Conservation (phyloP, 305 asterid genomes). For the Petunia hybrid region DNA sequence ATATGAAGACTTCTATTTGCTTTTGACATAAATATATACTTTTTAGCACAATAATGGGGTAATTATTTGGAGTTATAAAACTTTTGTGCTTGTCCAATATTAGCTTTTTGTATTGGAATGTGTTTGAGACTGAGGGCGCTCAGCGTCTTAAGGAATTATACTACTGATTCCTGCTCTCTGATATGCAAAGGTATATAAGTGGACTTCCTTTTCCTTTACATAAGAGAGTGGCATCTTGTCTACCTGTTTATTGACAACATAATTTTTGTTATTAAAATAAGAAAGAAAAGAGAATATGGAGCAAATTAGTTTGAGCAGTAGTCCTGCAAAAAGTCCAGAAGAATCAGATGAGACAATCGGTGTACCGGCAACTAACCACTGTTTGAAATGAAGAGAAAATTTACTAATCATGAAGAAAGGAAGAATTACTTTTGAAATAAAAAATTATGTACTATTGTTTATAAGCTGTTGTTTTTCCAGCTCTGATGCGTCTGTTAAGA, state of each 20-base stretch:
- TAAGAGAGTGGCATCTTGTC: constrained; percentile 22
- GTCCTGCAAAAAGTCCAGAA: background rate
- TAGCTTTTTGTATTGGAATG: constrained; percentile 15
- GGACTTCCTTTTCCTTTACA: background rate
- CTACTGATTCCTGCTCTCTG: constrained; percentile 10
- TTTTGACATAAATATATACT: background rate
- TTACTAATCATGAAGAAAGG: background rate
- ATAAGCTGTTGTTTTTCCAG: background rate
- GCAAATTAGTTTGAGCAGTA: constrained; percentile 3
- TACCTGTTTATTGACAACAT: constrained; percentile 10
- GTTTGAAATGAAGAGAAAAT: constrained; percentile 2
- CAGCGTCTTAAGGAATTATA: background rate
- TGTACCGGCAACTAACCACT: constrained; percentile 17
- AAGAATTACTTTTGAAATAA: background rate
- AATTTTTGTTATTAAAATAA: background rate
- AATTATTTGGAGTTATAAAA: background rate
- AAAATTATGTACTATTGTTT: background rate
- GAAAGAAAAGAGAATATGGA: constrained; percentile 1
- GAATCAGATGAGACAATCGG: constrained; percentile 17
- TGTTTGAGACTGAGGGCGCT: constrained; percentile 8
- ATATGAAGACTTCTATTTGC: background rate
- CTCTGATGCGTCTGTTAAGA: background rate
- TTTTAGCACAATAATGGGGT: constrained; percentile 14
- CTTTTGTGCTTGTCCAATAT: constrained; percentile 8
- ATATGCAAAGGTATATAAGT: constrained; percentile 4